These are phyloP conservation scores for Reticulascus tulasneorum DNA, from an alignment of 2,329 filamentous ascomycete species.

Conservation along the genomic window DNA sequence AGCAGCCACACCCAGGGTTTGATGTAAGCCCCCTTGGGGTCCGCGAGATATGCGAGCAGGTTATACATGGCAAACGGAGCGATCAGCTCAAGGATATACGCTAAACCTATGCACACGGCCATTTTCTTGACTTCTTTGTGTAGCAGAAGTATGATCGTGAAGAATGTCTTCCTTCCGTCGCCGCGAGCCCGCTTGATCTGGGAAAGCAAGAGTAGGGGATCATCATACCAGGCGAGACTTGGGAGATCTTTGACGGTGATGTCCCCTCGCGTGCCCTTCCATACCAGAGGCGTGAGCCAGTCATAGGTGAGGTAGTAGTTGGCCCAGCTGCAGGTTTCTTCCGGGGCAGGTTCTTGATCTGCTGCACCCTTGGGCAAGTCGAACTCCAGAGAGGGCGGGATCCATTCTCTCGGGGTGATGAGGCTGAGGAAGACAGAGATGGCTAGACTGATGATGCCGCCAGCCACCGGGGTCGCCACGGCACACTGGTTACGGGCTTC, in stretches of 20 bases:
- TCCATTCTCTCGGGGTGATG: constrained; percentile 47
- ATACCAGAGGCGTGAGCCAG: constrained; percentile 46
- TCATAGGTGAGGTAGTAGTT: constrained; percentile 47
- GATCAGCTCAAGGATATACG: constrained; percentile 43
- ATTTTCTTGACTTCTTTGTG: constrained; percentile 39
- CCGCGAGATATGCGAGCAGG: constrained; percentile 46
- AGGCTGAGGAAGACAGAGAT: constrained; percentile 35
- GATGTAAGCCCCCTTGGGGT: constrained; percentile 38
- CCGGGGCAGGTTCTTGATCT: constrained; percentile 37
- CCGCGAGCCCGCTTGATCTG: constrained; percentile 39
- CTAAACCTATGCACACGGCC: constrained; percentile 33
- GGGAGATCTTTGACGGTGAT: constrained; percentile 46
- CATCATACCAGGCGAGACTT: constrained; percentile 51
- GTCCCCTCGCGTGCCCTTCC: constrained; percentile 40
- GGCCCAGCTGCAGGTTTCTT: constrained; percentile 52
- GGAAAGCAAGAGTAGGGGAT: constrained; percentile 43
- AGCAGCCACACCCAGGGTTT: constrained; percentile 50
- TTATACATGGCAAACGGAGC: constrained; percentile 51
- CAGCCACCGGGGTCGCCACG: constrained; percentile 21
- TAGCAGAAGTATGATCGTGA: constrained; percentile 41
- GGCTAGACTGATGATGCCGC: constrained; percentile 31
- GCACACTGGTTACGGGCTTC: constrained; percentile 28
- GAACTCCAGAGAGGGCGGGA: constrained; percentile 36
- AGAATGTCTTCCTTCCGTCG: constrained; percentile 38
- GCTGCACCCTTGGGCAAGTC: constrained; percentile 32